Conservation (phyloP, 2,329 filamentous ascomycete species). For the Podosphaera aphanis region DNA sequence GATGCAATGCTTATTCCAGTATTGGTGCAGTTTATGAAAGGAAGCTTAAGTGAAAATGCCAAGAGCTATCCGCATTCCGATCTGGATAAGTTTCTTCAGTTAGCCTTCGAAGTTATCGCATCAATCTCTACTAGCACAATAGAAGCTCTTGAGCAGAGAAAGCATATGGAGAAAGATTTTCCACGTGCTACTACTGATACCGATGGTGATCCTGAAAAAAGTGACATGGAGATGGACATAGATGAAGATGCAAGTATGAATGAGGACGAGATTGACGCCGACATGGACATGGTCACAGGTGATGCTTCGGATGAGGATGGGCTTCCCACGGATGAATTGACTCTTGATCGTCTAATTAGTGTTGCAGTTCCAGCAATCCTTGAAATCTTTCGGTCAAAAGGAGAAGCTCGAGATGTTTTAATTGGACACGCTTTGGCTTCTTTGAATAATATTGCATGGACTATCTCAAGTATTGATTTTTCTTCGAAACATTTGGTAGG, state of each 20-base stretch:
- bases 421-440: conserved; percentile 32
- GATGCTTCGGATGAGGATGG: conserved; percentile 19
- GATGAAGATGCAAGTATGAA: conserved; percentile 25
- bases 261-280: conserved; percentile 32
- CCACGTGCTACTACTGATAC: conserved; percentile 17
- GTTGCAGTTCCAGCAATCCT: conserved; percentile 14
- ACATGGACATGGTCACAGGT: conserved; percentile 41
- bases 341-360: conserved; percentile 13
- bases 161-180: conserved; percentile 19
- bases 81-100: conserved; percentile 14
- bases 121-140: conserved; percentile 38
- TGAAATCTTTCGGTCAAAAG: conserved; percentile 5
- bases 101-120: conserved; percentile 37
- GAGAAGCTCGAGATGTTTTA: conserved; percentile 19
- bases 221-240: conserved; percentile 20
- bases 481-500: conserved; percentile 25
- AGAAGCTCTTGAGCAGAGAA: conserved; percentile 24
- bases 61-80: conserved; percentile 8
- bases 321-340: conserved; percentile 14
- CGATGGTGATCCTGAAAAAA: conserved; percentile 7
- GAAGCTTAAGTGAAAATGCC: conserved; percentile 5
- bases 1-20: conserved; percentile 27
- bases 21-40: conserved; percentile 16
- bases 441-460: conserved; percentile 46
- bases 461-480: conserved; percentile 36